These are phyloP conservation scores for Cocos nucifera DNA, from an alignment of 176 grass and related monocot species.

Conservation along the genomic window DNA sequence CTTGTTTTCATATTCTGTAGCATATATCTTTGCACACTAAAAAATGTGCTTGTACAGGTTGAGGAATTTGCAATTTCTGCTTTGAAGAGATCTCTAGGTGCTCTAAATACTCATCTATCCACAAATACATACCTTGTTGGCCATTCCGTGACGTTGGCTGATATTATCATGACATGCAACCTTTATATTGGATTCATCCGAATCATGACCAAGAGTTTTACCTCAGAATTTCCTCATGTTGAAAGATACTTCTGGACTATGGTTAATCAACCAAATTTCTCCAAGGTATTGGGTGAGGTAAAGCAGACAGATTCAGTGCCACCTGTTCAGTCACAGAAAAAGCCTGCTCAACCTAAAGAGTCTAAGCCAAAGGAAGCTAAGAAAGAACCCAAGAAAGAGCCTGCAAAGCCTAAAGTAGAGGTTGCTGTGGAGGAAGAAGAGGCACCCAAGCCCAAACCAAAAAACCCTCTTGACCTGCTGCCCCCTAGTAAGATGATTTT, in stretches of 20 bases:
- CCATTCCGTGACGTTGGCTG: conserved; percentile 59
- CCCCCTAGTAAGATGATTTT: conserved; percentile 86
- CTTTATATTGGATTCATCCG: conserved; percentile 33
- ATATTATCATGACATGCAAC: conserved; percentile 81
- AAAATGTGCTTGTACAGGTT: conserved; percentile 20
- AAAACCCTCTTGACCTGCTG: conserved; percentile 76
- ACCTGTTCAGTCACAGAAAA: conserved; percentile 28
- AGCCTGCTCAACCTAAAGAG: conserved; percentile 51
- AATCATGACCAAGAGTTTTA: conserved; percentile 73
- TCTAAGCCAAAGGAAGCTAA: conserved; percentile 59
- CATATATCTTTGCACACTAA: too few relatives aligned
- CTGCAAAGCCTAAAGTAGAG: conserved; percentile 41
- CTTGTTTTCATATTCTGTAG: neutral
- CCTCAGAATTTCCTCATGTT: conserved; percentile 66
- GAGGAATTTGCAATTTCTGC: conserved; percentile 39
- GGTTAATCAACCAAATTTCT: conserved; percentile 10
- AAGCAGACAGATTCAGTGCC: conserved; percentile 8
- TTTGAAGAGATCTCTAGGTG: conserved; percentile 65
- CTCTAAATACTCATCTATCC: conserved; percentile 57
- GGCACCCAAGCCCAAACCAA: conserved; percentile 68
- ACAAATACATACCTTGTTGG: conserved; percentile 69
- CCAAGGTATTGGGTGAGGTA: conserved; percentile 3
- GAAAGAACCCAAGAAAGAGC: conserved; percentile 46
- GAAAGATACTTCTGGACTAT: conserved; percentile 18
- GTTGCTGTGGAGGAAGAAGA: conserved; percentile 45